A percentile compares a stretch with the other conserved stretches of the same genome.
phyloP scores from a whole-genome alignment of 164 flowering plant species.

The Paratinospora sagittata region DNA sequence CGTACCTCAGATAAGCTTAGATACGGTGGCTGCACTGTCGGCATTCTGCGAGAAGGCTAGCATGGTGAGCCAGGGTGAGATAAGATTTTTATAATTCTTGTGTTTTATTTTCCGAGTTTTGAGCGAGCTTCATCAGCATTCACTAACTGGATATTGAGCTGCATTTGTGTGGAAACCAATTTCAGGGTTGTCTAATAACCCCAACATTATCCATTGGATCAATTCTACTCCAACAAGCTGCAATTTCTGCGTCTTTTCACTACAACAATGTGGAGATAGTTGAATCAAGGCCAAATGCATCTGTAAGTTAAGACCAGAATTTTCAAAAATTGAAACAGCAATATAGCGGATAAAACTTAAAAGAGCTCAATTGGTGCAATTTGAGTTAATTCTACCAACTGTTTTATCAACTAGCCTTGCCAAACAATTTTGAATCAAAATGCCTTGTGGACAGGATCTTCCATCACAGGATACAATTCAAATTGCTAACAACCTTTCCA shows the following conservation, averaged over 20 bases:
- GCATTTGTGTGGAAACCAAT: slow-evolving; percentile 3
- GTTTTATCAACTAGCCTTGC: too few species aligned
- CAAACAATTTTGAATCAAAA: too few species aligned
- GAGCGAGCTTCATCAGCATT: neutral
- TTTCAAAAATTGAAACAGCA: neutral
- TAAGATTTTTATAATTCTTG: neutral
- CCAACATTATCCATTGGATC: slow-evolving; percentile 88
- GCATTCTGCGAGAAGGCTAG: slow-evolving; percentile 88
- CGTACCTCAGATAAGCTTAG: slow-evolving; percentile 60
- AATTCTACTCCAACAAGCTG: slow-evolving; percentile 85
- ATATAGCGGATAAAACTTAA: too few species aligned
- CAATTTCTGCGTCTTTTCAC: slow-evolving; percentile 83
- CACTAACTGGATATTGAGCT: neutral
- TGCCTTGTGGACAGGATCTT: slow-evolving; percentile 62
- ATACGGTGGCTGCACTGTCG: slow-evolving; percentile 70
- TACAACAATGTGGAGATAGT: slow-evolving; percentile 83
- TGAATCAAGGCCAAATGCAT: slow-evolving; percentile 64
- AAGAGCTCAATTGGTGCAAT: too few species aligned
- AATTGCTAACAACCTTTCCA: slow-evolving; percentile 75
- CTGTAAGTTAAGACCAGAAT: slow-evolving; percentile 33
- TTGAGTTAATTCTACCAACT: too few species aligned
- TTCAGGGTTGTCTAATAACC: slow-evolving; percentile 75
- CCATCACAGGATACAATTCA: slow-evolving; percentile 69
- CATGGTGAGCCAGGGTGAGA: slow-evolving; percentile 97
- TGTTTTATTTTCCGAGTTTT: neutral